Base-by-base conservation (phyloP, 257 asterid species). In the Jacaranda copaia region DNA sequence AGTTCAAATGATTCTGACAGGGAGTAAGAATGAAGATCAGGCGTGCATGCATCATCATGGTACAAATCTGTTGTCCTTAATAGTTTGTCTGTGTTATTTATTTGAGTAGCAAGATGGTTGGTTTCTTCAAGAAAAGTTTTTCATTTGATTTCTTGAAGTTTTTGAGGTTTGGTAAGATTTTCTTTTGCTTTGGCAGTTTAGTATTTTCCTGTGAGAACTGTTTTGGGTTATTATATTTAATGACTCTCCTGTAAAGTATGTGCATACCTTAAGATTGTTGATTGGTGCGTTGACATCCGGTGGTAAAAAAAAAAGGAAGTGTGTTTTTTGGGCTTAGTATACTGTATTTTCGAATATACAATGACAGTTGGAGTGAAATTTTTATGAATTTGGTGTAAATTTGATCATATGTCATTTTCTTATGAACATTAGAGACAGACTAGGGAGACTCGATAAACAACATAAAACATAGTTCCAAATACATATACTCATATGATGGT, bases 1-100 rank as follows among this genome's bases (percentile, higher is more conserved):
- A 87, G 93, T 73, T 91, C 91, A 32, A 87, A 92, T 45, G 91
- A 87, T 71, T 89, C 94, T 35, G 88, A 79, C 15, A 80, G 39
- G 76, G 92, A 90, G 19, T 89, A 69, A 85, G 78, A 66, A 58
- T 32, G 60, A 2, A 40, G 56, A 52, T 69, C 9, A 43, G 63
- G 55, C 39, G 66, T 48, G 45, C 1, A 2, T 48, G 13, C 1
- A 16, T 59, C 59, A 51, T 52, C 32, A 39, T 7, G 48, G 48
- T 57, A 59, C 35, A 19, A 10, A 42, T 12, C 42, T 48, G 18
- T 36, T 59, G 40, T 48, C 39, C 49, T 51, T 16, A n/a, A 64
- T 53, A 38, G 70, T 70, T 40, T 66, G 64, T 58, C 57, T 49
- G 60, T 63, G 51, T 42, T 46, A 14, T 60, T 75, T 68, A 7